Evolutionary conservation across 2,329 filamentous ascomycete species (phyloP).

Genomic region (Cercospora sp.): DNA sequence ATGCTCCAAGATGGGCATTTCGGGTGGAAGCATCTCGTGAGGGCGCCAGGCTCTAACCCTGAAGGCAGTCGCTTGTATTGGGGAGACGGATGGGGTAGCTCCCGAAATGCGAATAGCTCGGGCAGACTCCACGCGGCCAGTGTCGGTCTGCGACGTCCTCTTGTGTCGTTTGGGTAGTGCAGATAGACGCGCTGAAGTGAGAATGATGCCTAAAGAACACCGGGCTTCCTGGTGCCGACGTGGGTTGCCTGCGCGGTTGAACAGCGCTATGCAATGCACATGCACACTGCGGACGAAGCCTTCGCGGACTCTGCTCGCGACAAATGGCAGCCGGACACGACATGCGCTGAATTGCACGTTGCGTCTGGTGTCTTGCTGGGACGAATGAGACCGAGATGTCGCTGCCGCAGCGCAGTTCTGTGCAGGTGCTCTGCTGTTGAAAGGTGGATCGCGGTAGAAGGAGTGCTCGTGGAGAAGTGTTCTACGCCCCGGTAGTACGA

Average conservation of each 20-base stretch:
- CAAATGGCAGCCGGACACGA: constrained; percentile 24
- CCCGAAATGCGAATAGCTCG: background rate
- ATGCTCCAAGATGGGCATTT: constrained; percentile 64
- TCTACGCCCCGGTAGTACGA: constrained; percentile 5
- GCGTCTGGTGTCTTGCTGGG: background rate
- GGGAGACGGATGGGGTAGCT: background rate
- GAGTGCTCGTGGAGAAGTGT: background rate
- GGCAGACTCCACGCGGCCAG: background rate
- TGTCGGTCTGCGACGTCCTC: background rate
- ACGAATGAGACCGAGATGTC: background rate
- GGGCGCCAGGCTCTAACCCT: constrained; percentile 33
- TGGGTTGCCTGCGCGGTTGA: constrained; percentile 14
- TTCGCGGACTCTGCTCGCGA: constrained; percentile 12
- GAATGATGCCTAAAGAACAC: constrained; percentile 17
- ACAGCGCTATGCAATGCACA: constrained; percentile 15
- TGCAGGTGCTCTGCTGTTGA: background rate
- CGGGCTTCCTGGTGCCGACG: constrained; percentile 24
- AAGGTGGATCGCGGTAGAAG: background rate
- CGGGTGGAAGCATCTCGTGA: constrained; percentile 42
- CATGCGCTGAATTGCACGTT: constrained; percentile 8
- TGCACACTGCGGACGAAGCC: constrained; percentile 4
- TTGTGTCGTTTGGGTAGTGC: background rate
- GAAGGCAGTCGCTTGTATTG: background rate
- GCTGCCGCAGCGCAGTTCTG: background rate
- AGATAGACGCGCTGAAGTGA: background rate